Percentiles rank a stretch among this genome's conserved stretches.
phyloP scores from a whole-genome alignment of 192 early-diverging fungal genomes.

The Linnemannia zychae region DNA sequence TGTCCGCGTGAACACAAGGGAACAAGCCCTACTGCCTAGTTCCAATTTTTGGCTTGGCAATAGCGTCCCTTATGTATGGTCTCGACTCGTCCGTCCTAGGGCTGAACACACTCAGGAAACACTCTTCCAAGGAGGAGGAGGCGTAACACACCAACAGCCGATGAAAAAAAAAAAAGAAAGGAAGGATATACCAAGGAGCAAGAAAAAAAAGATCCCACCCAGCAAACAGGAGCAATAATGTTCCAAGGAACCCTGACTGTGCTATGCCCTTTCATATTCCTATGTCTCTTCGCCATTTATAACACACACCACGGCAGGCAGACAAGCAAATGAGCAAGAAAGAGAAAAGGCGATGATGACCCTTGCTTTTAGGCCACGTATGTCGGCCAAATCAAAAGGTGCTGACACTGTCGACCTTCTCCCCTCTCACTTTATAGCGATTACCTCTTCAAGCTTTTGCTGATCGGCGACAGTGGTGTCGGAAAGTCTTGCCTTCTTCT shows the following conservation, averaged over 20 bases:
- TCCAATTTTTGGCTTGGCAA: conserved; percentile 3
- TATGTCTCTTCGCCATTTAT: background rate
- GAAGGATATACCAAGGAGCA: background rate
- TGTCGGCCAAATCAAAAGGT: background rate
- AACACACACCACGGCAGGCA: background rate
- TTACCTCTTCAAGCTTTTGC: conserved; percentile 98
- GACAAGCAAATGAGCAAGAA: background rate
- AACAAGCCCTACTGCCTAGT: background rate
- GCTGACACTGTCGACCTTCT: background rate
- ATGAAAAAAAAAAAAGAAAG: background rate
- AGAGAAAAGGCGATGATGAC: background rate
- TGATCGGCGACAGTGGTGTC: conserved; percentile 98
- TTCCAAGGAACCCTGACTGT: conserved; percentile 19
- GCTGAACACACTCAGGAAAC: no score
- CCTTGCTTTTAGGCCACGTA: background rate
- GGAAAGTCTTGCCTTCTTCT: conserved; percentile 98
- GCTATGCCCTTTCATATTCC: background rate
- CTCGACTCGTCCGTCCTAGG: background rate
- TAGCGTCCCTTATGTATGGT: background rate
- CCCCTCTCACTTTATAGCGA: conserved; percentile 72
- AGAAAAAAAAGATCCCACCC: background rate
- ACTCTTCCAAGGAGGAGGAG: no score
- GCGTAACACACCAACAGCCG: background rate
- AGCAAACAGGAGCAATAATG: background rate
- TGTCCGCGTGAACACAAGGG: background rate